Conservation (phyloP, 257 asterid species). For the Fraxinus cuspidata region DNA sequence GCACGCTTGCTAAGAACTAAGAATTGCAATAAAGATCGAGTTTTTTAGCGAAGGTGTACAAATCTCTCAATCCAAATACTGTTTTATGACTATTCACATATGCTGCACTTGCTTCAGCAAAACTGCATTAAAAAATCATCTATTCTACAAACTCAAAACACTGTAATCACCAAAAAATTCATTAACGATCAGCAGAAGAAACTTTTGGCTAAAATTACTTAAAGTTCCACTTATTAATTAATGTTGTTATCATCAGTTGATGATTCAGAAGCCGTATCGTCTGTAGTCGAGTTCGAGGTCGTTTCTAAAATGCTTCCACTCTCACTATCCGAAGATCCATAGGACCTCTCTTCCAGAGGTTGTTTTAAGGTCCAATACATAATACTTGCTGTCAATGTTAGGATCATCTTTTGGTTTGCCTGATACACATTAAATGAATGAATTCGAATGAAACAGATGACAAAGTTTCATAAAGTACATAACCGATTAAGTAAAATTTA, state of each 20-base stretch:
- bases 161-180: slow-evolving; percentile 13
- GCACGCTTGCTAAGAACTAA: slow-evolving; percentile 9
- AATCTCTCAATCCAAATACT: slow-evolving; percentile 43
- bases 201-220: slow-evolving; percentile 15
- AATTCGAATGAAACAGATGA: neutral
- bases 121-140: slow-evolving; percentile 38
- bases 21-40: slow-evolving; percentile 25
- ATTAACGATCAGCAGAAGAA: slow-evolving; percentile 37
- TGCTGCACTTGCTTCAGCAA: slow-evolving; percentile 36
- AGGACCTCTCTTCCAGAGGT: slow-evolving; percentile 45
- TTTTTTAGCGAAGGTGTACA: slow-evolving; percentile 37
- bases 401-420: slow-evolving; percentile 85
- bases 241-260: slow-evolving; percentile 64
- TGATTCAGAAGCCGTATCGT: slow-evolving; percentile 89
- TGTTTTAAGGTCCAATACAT: slow-evolving; percentile 70
- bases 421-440: slow-evolving; percentile 11
- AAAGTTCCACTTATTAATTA: slow-evolving; percentile 35
- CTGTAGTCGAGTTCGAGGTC: slow-evolving; percentile 57
- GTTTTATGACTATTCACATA: slow-evolving; percentile 42
- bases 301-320: slow-evolving; percentile 56
- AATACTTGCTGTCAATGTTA: slow-evolving; percentile 67
- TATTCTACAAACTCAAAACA: slow-evolving; percentile 36
- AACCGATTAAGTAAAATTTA: slow-evolving; percentile 22
- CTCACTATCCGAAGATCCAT: slow-evolving; percentile 59
- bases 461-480: neutral